Evolutionary conservation across 2,329 filamentous ascomycete genomes (phyloP), one percentile per base, ranked within the genome.

Genomic region (Penicillium sp.): DNA sequence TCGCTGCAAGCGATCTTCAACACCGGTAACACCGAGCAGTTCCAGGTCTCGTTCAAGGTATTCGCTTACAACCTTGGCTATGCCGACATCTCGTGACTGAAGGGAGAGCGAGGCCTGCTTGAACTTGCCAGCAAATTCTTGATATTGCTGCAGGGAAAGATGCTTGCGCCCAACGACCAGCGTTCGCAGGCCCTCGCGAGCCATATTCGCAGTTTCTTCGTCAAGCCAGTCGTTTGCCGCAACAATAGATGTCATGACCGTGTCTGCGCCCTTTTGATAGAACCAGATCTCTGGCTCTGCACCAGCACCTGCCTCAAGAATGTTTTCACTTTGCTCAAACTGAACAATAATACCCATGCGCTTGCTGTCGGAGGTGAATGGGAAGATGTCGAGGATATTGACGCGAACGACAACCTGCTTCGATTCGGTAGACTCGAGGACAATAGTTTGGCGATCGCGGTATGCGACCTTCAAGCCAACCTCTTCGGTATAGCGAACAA

Each of bases 161-260:
- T 88, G 89, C 76, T 95, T 97, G 51, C 96, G 88, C n/a, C 95
- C 96, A 28, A 99, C 91, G 6, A 99, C 95, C 6, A 99, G 84
- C 0, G 95, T 99, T 61, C 95, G 89, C 54, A 99, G 82, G 42
- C 95, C 95, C 82, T 99, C 96, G 53, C 95, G 89, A 6, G 96
- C 96, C 96, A 99, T 99, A 76, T 99, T 99, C n/a, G 92, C 92
- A 0, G 95, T 98, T 77, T 99, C 95, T 77, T 99, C 95, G 69
- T 99, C 95, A 0, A 99, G 87, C 96, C 95, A 99, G 80, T 99
- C 95, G 73, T 98, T 99, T 19, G 93, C 88, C 8, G 91, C 92
- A 38, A 99, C 95, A 67, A 99, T 98, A 3, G 89, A 86, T n/a
- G 89, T 87, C 96, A 99, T 99, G 66, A 99, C 94, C 0, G 95